Evolutionary conservation across 306 rosid species (phyloP).

Genomic region (Acmispon strigosus): DNA sequence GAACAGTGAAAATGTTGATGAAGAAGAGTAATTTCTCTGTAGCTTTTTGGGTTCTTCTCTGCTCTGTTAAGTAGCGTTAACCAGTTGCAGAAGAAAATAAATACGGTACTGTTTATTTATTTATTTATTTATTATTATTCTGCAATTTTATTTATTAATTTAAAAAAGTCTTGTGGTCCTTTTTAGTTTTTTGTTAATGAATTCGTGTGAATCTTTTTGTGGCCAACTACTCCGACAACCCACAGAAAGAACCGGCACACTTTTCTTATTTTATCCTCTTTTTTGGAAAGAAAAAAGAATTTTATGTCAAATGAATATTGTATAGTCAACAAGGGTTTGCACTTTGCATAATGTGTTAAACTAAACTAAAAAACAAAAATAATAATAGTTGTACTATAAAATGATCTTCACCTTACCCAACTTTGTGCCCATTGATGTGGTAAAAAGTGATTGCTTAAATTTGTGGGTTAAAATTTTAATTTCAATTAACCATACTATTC

Average conservation of each 20-base stretch:
- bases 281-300: not conserved
- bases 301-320: not conserved
- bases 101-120: not conserved
- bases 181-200: not conserved
- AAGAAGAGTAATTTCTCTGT: constrained; percentile 31
- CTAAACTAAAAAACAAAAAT: no score
- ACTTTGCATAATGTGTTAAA: no score
- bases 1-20: no score
- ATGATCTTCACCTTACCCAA: no score
- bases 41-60: constrained; percentile 14
- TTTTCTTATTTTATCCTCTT: constrained; percentile 15
- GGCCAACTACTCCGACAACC: constrained; percentile 78
- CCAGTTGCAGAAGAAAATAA: not conserved
- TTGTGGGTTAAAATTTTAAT: no score
- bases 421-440: no score
- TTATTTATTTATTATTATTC: constrained; percentile 24
- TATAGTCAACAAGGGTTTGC: not conserved
- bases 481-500: no score
- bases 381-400: no score
- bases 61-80: constrained; percentile 8
- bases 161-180: not conserved
- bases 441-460: no score
- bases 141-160: not conserved
- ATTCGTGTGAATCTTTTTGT: constrained; percentile 43
- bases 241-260: constrained; percentile 50